Evolutionary conservation across 2,329 filamentous ascomycete species (phyloP).

Genomic region (Alternaria metachromatica): DNA sequence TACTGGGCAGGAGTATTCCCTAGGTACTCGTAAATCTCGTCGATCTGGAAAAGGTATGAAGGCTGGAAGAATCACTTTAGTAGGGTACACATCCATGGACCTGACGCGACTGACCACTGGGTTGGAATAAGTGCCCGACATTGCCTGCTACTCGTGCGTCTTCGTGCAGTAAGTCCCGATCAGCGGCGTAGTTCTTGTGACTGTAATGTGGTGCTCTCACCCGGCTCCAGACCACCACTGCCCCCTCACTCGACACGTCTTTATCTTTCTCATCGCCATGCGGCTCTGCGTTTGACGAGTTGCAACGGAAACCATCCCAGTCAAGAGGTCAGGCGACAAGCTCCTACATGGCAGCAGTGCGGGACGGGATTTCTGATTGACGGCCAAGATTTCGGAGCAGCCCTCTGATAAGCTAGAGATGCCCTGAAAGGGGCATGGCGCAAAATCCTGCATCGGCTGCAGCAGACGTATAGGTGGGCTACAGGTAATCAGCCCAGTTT

Average conservation of each 20-base stretch:
- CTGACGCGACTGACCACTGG: conserved; percentile 6
- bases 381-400: conserved; percentile 17
- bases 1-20: not conserved
- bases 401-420: conserved; percentile 41
- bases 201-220: conserved; percentile 14
- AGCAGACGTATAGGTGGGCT: conserved; percentile 25
- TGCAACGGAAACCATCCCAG: conserved; percentile 12
- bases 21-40: conserved; percentile 30
- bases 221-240: conserved; percentile 9
- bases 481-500: conserved; percentile 25
- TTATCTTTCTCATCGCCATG: conserved; percentile 36
- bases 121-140: conserved; percentile 20
- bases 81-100: not conserved
- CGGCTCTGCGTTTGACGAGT: conserved; percentile 40
- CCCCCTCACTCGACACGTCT: conserved; percentile 23
- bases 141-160: conserved; percentile 8
- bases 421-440: conserved; percentile 25
- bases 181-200: conserved; percentile 7
- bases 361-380: conserved; percentile 4
- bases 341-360: conserved; percentile 21
- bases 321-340: conserved; percentile 36
- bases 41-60: conserved; percentile 32
- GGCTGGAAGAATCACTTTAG: conserved; percentile 15
- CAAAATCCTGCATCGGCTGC: conserved; percentile 38
- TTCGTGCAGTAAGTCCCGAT: not conserved